Conservation (phyloP, 495 filamentous ascomycete genomes). For the Hypoxylon trugodes region DNA sequence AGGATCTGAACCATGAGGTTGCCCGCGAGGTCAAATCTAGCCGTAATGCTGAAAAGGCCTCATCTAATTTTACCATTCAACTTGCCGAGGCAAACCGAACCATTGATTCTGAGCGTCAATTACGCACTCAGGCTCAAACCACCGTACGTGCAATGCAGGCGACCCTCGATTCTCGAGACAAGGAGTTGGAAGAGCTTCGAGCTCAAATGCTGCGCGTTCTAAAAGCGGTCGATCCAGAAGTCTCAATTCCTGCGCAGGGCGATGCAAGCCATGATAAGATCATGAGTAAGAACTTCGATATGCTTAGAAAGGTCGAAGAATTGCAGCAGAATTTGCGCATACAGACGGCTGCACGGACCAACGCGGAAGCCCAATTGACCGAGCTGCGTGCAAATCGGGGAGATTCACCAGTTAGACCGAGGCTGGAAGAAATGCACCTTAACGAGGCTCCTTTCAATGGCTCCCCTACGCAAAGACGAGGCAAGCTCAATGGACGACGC, state of each 20-base stretch:
- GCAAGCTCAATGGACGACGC: conserved; percentile 75
- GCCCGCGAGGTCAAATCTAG: conserved; percentile 89
- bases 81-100: conserved; percentile 88
- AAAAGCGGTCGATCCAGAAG: conserved; percentile 85
- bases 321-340: conserved; percentile 84
- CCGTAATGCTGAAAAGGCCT: conserved; percentile 88
- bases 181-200: conserved; percentile 80
- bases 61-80: conserved; percentile 83
- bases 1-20: conserved; percentile 95
- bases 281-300: conserved; percentile 71
- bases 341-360: conserved; percentile 80
- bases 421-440: conserved; percentile 84
- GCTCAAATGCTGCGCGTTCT: conserved; percentile 81
- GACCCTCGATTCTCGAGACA: conserved; percentile 77
- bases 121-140: conserved; percentile 83
- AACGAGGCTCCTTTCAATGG: conserved; percentile 80
- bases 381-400: conserved; percentile 80
- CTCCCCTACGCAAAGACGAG: conserved; percentile 78
- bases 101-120: conserved; percentile 88
- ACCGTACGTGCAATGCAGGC: conserved; percentile 83
- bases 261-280: conserved; percentile 61
- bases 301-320: conserved; percentile 91
- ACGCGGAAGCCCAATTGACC: conserved; percentile 83
- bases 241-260: conserved; percentile 49
- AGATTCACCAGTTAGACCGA: conserved; percentile 74